Evolutionary conservation across 164 flowering plant species (phyloP).

Genomic region (Warburgia ugandensis): DNA sequence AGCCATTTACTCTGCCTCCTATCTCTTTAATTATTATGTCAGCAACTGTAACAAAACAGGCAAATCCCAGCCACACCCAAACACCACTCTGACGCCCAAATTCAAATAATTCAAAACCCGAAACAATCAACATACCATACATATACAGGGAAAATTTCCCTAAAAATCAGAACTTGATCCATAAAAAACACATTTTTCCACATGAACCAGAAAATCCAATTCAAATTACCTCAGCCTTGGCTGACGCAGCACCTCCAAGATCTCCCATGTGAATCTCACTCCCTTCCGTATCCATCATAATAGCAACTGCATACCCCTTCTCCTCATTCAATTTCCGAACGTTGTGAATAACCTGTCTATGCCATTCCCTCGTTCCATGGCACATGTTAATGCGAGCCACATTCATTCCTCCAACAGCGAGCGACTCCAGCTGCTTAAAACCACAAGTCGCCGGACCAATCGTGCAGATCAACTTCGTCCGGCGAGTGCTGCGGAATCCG

Average conservation of each 20-base stretch:
- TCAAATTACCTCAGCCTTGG: slow-evolving; percentile 74
- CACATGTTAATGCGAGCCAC: slow-evolving; percentile 92
- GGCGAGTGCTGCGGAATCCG: slow-evolving; percentile 31
- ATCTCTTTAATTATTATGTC: too few relatives aligned
- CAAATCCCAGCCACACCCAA: too few relatives aligned
- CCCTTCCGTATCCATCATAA: slow-evolving; percentile 99
- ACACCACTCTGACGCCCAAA: too few relatives aligned
- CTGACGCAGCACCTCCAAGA: slow-evolving; percentile 65
- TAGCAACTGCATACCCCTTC: slow-evolving; percentile 87
- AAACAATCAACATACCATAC: too few relatives aligned
- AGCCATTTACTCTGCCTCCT: too few relatives aligned
- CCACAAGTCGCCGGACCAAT: slow-evolving; percentile 50
- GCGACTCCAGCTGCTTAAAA: slow-evolving; percentile 76
- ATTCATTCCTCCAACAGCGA: slow-evolving; percentile 94
- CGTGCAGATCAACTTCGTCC: slow-evolving; percentile 30
- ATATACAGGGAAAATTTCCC: background rate
- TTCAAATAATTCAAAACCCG: too few relatives aligned
- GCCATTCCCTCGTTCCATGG: slow-evolving; percentile 92
- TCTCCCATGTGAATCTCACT: slow-evolving; percentile 99
- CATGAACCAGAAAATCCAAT: background rate
- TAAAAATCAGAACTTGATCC: background rate
- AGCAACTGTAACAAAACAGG: too few relatives aligned
- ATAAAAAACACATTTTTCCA: background rate
- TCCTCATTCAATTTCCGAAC: slow-evolving; percentile 77
- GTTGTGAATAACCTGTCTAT: slow-evolving; percentile 48